phyloP scores from a whole-genome alignment of 306 rosid species.

The Acacia melanoxylon region DNA sequence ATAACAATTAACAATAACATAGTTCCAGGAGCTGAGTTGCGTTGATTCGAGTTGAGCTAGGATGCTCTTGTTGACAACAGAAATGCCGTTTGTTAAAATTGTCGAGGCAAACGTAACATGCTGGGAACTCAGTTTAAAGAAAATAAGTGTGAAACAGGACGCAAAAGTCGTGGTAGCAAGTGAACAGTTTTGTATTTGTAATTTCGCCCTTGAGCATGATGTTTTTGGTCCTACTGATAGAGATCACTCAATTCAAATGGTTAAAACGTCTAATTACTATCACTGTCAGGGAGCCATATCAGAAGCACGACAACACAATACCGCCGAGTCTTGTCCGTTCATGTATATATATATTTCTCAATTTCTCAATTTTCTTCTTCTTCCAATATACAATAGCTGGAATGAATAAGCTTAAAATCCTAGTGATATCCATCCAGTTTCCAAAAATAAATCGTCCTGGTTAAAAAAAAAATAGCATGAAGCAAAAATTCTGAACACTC shows the following conservation, averaged over 20 bases:
- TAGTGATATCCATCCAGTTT: neutral
- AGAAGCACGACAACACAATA: neutral
- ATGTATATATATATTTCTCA: neutral
- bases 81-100: conserved; percentile 25
- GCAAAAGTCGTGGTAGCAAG: neutral
- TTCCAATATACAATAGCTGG: too few relatives aligned
- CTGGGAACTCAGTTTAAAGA: conserved; percentile 21
- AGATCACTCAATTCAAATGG: conserved; percentile 2
- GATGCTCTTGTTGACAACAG: neutral
- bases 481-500: neutral
- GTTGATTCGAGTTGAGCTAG: neutral
- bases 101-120: conserved; percentile 26
- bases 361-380: neutral
- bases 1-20: neutral
- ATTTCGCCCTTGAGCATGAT: neutral
- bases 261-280: neutral
- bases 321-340: neutral
- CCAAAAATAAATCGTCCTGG: neutral
- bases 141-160: conserved; percentile 17
- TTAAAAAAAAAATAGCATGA: too few relatives aligned
- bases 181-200: neutral
- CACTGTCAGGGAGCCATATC: neutral
- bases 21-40: neutral
- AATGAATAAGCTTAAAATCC: neutral
- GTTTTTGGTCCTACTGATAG: neutral